Evolutionary conservation across 2,329 filamentous ascomycete species (phyloP), one percentile per base, ranked within the genome.

Genomic region (Aspergillus vadensis): DNA sequence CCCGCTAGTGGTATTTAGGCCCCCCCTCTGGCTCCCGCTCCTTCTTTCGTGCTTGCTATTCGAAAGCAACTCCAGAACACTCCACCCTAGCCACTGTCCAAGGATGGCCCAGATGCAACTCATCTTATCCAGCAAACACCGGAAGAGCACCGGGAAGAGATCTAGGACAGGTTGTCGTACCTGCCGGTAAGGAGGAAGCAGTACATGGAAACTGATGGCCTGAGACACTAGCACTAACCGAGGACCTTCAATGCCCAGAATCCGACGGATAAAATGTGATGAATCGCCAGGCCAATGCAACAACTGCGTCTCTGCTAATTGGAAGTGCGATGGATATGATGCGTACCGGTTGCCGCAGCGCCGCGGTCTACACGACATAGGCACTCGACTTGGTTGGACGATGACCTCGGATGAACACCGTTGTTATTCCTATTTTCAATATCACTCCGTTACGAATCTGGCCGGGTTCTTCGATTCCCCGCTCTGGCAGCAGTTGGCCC

Each of bases 141-240:
- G 36, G 25, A 56, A 47, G 48, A 27, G 8, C 5, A 38, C 15
- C n/a, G 54, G 25, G 7, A 30, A 27, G 10, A 27, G 62, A 51
- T 63, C 60, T 7, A 41, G 39, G n/a, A 60, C 58, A 12, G 61
- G 61, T 14, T 60, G 58, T 50, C 58, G 61, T 4, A 63, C 54
- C 14, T 60, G 58, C 49, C 61, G 61, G 61, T 58, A 55, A 55
- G 58, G 6, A 14, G 32, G 17, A 19, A 30, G 15, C 27, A 50
- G n/a, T 32, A 12, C 8, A 23, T 10, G 8, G 19, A 23, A 21
- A 23, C 21, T n/a, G 12, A 43, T 12, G 32, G 32, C 32, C 12
- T 12, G 10, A 14, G 10, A n/a, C 21, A 58, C 2, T n/a, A 49
- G 32, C 39, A 32, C 17, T 32, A 27, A 36, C 61, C 51, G 44